Evolutionary conservation across 176 grass and related monocot species (phyloP).

Genomic region (Raddia distichophylla): DNA sequence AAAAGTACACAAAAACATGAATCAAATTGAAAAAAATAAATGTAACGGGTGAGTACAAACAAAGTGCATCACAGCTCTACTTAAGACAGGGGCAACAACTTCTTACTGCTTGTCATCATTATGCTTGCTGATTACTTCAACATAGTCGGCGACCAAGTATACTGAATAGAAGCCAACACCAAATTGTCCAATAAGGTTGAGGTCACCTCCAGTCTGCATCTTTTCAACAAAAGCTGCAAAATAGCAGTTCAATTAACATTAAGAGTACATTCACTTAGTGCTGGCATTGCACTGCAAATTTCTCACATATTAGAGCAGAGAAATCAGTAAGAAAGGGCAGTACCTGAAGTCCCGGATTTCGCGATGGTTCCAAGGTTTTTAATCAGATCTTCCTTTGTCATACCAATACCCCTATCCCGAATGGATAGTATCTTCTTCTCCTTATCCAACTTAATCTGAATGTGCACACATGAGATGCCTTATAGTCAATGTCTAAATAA

Average conservation of each 20-base stretch:
- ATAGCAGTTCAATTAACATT: constrained; percentile 24
- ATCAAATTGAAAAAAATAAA: not conserved
- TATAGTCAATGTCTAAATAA: not conserved
- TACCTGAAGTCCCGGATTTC: constrained; percentile 96
- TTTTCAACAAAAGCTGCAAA: constrained; percentile 92
- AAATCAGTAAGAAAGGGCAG: not conserved
- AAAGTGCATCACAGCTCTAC: not conserved
- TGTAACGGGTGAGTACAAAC: not conserved
- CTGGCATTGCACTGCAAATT: not conserved
- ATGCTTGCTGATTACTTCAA: constrained; percentile 99
- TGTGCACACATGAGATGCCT: constrained; percentile 13
- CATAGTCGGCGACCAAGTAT: constrained; percentile 95
- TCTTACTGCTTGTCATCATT: constrained; percentile 98
- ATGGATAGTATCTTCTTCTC: constrained; percentile 88
- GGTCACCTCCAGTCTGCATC: constrained; percentile 88
- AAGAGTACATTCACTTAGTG: not conserved
- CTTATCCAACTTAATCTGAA: constrained; percentile 98
- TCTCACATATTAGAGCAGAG: not conserved
- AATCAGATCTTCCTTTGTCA: constrained; percentile 98
- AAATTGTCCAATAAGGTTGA: constrained; percentile 96
- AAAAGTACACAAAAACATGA: constrained; percentile 11
- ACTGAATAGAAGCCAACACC: constrained; percentile 99
- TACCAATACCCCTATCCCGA: constrained; percentile 92
- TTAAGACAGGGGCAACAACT: not conserved
- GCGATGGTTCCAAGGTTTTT: constrained; percentile 98